Evolutionary conservation across 164 flowering plant genomes (phyloP).

Genomic region (Dillenia suffruticosa): DNA sequence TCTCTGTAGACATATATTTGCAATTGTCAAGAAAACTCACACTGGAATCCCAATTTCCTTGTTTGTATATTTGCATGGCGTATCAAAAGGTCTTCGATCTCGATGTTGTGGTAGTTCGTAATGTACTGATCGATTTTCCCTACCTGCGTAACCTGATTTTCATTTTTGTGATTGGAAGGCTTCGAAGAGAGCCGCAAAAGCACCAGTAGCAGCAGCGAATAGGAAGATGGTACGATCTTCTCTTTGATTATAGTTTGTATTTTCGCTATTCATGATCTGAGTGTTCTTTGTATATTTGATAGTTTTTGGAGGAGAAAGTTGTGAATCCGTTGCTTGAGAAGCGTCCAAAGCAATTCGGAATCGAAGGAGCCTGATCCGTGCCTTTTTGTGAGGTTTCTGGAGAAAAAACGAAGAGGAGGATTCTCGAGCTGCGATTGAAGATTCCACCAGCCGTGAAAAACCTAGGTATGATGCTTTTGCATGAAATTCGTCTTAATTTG

Average conservation of each 20-base stretch:
- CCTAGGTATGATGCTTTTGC: too few species aligned
- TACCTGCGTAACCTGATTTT: not conserved
- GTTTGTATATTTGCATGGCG: not conserved
- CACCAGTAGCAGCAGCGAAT: conserved; percentile 16
- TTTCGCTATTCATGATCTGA: not conserved
- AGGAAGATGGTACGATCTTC: conserved; percentile 16
- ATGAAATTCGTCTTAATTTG: too few species aligned
- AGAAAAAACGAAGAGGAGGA: conserved; percentile 32
- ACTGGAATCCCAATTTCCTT: not conserved
- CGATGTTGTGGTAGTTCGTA: not conserved
- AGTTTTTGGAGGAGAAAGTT: too few species aligned
- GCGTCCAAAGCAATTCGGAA: not conserved
- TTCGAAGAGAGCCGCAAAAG: conserved; percentile 30
- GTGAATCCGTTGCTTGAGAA: too few species aligned
- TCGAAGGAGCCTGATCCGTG: conserved; percentile 1
- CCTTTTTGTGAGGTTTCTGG: conserved; percentile 5
- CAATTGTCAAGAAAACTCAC: not conserved
- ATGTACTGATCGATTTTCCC: too few species aligned
- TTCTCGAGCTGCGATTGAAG: conserved; percentile 25
- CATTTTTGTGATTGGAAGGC: conserved; percentile 10
- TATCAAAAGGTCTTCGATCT: not conserved
- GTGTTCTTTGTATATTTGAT: not conserved
- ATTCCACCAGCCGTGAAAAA: conserved; percentile 28
- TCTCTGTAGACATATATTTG: not conserved
- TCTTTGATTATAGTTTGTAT: not conserved